Evolutionary conservation across 768 basidiomycete genomes (phyloP).

Genomic region (Boletus tomentosulus): DNA sequence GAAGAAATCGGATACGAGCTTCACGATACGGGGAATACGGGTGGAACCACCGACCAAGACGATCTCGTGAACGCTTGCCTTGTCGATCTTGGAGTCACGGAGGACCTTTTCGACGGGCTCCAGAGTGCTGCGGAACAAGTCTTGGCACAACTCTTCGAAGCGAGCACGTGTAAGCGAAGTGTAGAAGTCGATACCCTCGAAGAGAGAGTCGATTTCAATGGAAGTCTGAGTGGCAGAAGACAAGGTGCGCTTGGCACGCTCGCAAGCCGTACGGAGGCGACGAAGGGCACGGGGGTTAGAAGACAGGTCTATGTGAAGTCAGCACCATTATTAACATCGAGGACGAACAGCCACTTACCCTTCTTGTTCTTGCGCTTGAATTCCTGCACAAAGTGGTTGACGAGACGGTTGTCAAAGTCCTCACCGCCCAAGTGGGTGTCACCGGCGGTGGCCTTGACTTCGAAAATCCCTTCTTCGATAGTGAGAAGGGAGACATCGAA

Average conservation of each 20-base stretch:
- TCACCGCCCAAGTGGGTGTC: conserved; percentile 98
- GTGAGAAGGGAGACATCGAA: conserved; percentile 97
- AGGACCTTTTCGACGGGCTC: conserved; percentile 98
- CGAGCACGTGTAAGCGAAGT: conserved; percentile 97
- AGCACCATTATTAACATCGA: background rate
- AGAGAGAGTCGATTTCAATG: conserved; percentile 97
- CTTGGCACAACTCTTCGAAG: conserved; percentile 94
- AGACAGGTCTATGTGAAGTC: conserved; percentile 62
- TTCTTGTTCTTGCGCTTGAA: conserved; percentile 99
- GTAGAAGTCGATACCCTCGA: conserved; percentile 98
- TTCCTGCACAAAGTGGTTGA: conserved; percentile 94
- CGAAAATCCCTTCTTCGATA: conserved; percentile 97
- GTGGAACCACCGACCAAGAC: conserved; percentile 98
- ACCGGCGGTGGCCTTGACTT: conserved; percentile 97
- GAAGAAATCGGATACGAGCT: conserved; percentile 98
- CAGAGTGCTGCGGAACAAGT: conserved; percentile 89
- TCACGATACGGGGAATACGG: conserved; percentile 95
- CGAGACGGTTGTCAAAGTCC: conserved; percentile 97
- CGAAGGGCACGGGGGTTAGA: conserved; percentile 92
- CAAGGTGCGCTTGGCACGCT: conserved; percentile 97
- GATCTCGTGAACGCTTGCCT: conserved; percentile 92
- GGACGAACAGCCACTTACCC: conserved; percentile 38
- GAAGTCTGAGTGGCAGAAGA: conserved; percentile 95
- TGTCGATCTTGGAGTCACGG: conserved; percentile 97
- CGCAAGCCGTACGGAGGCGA: conserved; percentile 95